Conservation (phyloP, 23 red algal genomes). For the Gracilaria vermiculophylla region DNA sequence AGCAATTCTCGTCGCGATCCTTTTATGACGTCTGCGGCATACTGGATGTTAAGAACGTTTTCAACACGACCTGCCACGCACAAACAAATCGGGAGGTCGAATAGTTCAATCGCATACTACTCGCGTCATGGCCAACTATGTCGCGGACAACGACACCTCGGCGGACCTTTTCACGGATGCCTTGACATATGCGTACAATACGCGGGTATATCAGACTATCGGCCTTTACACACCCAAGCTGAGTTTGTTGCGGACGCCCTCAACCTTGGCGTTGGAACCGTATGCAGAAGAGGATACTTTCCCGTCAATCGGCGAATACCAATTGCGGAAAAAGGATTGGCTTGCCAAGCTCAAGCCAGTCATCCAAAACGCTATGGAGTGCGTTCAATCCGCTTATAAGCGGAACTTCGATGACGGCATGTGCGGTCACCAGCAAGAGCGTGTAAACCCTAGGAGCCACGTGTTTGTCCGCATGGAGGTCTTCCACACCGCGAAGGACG, state of each 20-base stretch:
- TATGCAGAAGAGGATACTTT: background rate
- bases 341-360: background rate
- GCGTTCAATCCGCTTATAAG: background rate
- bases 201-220: slow-evolving; percentile 4
- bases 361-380: background rate
- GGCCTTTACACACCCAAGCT: background rate
- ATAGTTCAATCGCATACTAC: slow-evolving; percentile 21
- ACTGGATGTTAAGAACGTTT: background rate
- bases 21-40: background rate
- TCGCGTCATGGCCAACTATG: background rate
- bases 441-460: too few species aligned
- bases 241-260: background rate
- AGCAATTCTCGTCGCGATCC: background rate
- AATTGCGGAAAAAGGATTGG: background rate
- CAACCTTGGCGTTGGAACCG: background rate
- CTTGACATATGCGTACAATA: slow-evolving; percentile 20
- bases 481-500: too few species aligned
- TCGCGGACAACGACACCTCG: background rate
- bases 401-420: background rate
- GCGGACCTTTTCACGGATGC: background rate
- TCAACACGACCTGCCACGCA: slow-evolving; percentile 6
- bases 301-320: background rate
- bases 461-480: background rate
- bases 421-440: background rate
- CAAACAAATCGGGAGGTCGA: slow-evolving; percentile 8